phyloP scores from a whole-genome alignment of 2,329 filamentous ascomycete species.

The Dactylonectria macrodidyma region DNA sequence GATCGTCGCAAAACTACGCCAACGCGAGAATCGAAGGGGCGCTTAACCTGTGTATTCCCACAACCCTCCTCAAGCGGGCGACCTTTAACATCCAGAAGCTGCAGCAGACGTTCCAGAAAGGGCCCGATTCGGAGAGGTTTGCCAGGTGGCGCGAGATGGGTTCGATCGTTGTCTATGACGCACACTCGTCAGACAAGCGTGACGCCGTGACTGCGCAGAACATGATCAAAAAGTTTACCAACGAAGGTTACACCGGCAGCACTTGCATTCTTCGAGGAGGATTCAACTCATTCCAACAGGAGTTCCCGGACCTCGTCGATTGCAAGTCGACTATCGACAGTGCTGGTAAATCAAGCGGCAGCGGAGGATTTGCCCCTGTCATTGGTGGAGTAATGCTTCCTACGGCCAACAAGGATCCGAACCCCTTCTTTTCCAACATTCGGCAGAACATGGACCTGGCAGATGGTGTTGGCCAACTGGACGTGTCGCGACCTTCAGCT shows the following conservation, averaged over 20 bases:
- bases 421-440: slow-evolving; percentile 97
- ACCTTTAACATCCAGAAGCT: slow-evolving; percentile 93
- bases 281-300: slow-evolving; percentile 79
- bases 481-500: slow-evolving; percentile 64
- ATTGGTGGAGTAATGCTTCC: slow-evolving; percentile 92
- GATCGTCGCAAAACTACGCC: slow-evolving; percentile 87
- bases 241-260: slow-evolving; percentile 83
- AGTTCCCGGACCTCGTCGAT: slow-evolving; percentile 77
- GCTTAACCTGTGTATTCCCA: slow-evolving; percentile 94
- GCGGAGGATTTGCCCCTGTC: slow-evolving; percentile 73
- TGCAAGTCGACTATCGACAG: slow-evolving; percentile 55
- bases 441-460: slow-evolving; percentile 96
- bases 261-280: slow-evolving; percentile 86
- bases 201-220: slow-evolving; percentile 87
- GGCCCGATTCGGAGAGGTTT: slow-evolving; percentile 80
- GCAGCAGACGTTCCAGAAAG: slow-evolving; percentile 85
- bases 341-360: slow-evolving; percentile 63
- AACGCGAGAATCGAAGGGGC: slow-evolving; percentile 83
- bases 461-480: slow-evolving; percentile 89
- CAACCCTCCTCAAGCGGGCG: slow-evolving; percentile 89
- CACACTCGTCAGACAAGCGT: slow-evolving; percentile 80
- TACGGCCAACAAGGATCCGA: slow-evolving; percentile 75
- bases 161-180: slow-evolving; percentile 90
- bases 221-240: slow-evolving; percentile 92
- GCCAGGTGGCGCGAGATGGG: slow-evolving; percentile 81